These are phyloP conservation scores for Sugiyamaella chiloensis DNA, from an alignment of 805 yeast genomes.

Conservation along the genomic window DNA sequence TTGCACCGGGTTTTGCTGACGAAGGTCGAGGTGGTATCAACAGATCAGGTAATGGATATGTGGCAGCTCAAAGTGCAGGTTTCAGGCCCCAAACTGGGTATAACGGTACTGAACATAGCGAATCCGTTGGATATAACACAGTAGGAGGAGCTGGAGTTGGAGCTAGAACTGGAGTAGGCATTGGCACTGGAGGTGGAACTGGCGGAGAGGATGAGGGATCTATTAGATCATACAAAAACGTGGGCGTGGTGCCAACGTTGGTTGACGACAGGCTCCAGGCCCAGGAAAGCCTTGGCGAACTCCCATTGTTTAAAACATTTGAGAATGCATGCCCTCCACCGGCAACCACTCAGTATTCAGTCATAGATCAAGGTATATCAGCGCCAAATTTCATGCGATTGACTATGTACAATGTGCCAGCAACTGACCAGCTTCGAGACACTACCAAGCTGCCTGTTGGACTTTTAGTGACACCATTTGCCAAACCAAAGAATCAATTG, in stretches of 20 bases:
- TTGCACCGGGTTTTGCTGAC: background rate
- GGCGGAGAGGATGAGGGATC: background rate
- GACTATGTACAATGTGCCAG: conserved; percentile 81
- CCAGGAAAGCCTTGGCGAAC: conserved; percentile 34
- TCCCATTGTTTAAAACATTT: conserved; percentile 60
- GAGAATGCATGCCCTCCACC: conserved; percentile 80
- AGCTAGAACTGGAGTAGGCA: too few relatives aligned
- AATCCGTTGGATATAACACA: too few relatives aligned
- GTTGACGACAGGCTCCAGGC: conserved; percentile 35
- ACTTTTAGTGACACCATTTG: conserved; percentile 79
- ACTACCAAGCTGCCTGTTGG: conserved; percentile 80
- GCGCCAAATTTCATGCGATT: conserved; percentile 76
- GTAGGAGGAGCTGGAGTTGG: too few relatives aligned
- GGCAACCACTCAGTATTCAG: conserved; percentile 65
- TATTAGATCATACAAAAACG: conserved; percentile 8
- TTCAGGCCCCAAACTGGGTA: background rate
- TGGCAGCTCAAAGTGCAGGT: background rate
- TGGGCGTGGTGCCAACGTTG: conserved; percentile 34
- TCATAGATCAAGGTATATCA: conserved; percentile 80
- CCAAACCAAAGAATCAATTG: conserved; percentile 41
- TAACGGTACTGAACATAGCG: background rate
- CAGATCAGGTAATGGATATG: background rate
- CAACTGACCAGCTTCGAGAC: conserved; percentile 61
- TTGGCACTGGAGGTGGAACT: too few relatives aligned
- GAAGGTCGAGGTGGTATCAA: too few relatives aligned